Evolutionary conservation across 768 basidiomycete species (phyloP).

Genomic region (Phlebiopsis flavidoalba): DNA sequence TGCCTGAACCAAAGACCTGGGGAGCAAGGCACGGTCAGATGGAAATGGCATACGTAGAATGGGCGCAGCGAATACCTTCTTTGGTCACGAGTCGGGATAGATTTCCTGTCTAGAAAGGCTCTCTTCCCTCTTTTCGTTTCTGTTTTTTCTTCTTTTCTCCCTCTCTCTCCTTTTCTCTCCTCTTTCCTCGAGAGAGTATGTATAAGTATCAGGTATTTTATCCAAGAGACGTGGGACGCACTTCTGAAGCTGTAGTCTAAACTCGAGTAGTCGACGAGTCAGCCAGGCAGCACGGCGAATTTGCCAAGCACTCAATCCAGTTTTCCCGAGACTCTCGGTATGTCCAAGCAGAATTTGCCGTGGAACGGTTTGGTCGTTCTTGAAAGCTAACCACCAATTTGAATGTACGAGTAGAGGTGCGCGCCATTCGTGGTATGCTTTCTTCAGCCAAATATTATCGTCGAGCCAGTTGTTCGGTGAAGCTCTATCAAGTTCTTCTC

Average conservation of each 20-base stretch:
- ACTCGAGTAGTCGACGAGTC: constrained; percentile 63
- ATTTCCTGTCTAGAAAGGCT: constrained; percentile 61
- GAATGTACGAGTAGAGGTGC: constrained; percentile 83
- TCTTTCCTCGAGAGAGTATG: no score
- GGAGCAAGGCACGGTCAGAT: no score
- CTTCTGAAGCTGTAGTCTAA: constrained; percentile 62
- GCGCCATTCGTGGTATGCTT: constrained; percentile 86
- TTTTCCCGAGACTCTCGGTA: constrained; percentile 5
- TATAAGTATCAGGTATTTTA: background rate
- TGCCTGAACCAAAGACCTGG: constrained; percentile 55
- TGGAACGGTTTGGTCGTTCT: constrained; percentile 66
- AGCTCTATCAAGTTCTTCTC: constrained; percentile 66
- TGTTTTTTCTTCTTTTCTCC: no score
- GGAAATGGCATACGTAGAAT: background rate
- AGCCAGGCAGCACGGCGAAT: constrained; percentile 82
- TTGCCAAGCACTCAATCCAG: constrained; percentile 74
- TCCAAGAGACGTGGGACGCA: constrained; percentile 29
- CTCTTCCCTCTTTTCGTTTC: no score
- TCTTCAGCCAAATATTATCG: constrained; percentile 88
- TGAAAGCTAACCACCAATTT: constrained; percentile 93
- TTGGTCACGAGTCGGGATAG: constrained; percentile 66
- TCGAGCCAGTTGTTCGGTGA: constrained; percentile 93
- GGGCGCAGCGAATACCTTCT: constrained; percentile 40
- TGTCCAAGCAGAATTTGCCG: constrained; percentile 24
- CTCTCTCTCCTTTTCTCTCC: no score